Conservation (phyloP, 2,329 filamentous ascomycete genomes). For the Stachybotrys echinatus region DNA sequence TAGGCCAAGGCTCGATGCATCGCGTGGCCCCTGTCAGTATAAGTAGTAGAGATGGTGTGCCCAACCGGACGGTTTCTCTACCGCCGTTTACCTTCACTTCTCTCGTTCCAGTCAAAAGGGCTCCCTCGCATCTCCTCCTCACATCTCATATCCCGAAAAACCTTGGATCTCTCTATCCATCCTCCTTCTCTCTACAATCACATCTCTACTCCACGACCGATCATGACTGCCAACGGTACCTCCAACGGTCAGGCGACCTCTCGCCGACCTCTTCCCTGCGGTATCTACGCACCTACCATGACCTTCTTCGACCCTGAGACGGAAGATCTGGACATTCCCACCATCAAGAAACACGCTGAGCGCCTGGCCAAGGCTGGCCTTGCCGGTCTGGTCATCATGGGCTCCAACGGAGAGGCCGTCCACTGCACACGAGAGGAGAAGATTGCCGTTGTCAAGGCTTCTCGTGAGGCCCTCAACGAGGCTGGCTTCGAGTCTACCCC, state of each 20-base stretch:
- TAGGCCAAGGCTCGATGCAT: too few relatives aligned
- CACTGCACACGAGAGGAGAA: slow-evolving; percentile 79
- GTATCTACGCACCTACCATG: slow-evolving; percentile 86
- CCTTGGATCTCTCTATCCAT: slow-evolving; percentile 4
- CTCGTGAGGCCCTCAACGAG: slow-evolving; percentile 74
- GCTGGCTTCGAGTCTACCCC: slow-evolving; percentile 73
- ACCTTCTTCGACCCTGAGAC: slow-evolving; percentile 83
- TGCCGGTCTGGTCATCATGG: slow-evolving; percentile 79
- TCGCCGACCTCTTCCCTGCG: slow-evolving; percentile 62
- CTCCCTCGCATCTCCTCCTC: background rate
- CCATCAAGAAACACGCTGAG: slow-evolving; percentile 75
- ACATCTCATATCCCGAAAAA: background rate
- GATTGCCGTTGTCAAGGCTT: slow-evolving; percentile 67
- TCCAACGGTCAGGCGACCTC: slow-evolving; percentile 18
- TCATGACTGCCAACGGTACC: slow-evolving; percentile 18
- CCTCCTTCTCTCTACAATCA: slow-evolving; percentile 5
- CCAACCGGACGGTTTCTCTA: too few relatives aligned
- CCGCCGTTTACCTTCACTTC: slow-evolving; percentile 7
- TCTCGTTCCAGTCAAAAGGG: slow-evolving; percentile 2
- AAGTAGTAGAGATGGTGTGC: too few relatives aligned
- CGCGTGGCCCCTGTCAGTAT: too few relatives aligned
- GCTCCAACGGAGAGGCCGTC: slow-evolving; percentile 85
- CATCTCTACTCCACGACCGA: slow-evolving; percentile 5
- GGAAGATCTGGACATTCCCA: slow-evolving; percentile 76
- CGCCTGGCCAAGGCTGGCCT: slow-evolving; percentile 73